phyloP scores from a whole-genome alignment of 1,139 yeast species.

The Nakaseomyces kungkrabaensis region DNA sequence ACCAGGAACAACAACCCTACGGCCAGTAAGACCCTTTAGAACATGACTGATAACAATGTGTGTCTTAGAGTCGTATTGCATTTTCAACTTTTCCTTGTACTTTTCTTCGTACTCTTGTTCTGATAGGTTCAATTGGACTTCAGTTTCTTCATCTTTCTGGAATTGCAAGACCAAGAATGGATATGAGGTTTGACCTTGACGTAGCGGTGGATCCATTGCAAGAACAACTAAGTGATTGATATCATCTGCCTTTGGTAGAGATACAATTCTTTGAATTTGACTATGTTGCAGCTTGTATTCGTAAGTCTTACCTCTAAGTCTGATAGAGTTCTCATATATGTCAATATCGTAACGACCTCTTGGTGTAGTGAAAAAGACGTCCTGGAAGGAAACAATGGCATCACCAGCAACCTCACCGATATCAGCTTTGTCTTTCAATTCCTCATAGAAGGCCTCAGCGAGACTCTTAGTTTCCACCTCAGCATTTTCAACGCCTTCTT shows the following conservation, averaged over 20 bases:
- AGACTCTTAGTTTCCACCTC: slow-evolving; percentile 54
- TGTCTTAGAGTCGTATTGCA: slow-evolving; percentile 72
- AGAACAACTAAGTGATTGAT: slow-evolving; percentile 77
- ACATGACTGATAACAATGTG: slow-evolving; percentile 84
- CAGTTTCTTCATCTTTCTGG: slow-evolving; percentile 81
- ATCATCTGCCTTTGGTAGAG: slow-evolving; percentile 91
- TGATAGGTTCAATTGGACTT: slow-evolving; percentile 75
- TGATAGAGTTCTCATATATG: slow-evolving; percentile 77
- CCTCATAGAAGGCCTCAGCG: slow-evolving; percentile 82
- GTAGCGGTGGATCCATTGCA: slow-evolving; percentile 88
- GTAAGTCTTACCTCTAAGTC: slow-evolving; percentile 94
- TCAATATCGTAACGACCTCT: slow-evolving; percentile 97
- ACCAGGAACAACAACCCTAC: slow-evolving; percentile 82
- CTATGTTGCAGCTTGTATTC: slow-evolving; percentile 91
- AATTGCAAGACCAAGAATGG: slow-evolving; percentile 89
- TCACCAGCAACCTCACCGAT: slow-evolving; percentile 95
- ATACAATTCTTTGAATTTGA: slow-evolving; percentile 82
- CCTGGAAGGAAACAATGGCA: slow-evolving; percentile 91
- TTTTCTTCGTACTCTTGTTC: slow-evolving; percentile 72
- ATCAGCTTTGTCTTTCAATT: slow-evolving; percentile 87
- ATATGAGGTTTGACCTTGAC: slow-evolving; percentile 94
- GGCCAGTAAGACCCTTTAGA: slow-evolving; percentile 81
- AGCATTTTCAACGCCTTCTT: slow-evolving; percentile 34
- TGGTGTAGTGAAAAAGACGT: slow-evolving; percentile 88
- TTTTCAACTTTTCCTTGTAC: slow-evolving; percentile 68